phyloP scores from a whole-genome alignment of 108 stramenopile species.

The Skeletonema potamos region DNA sequence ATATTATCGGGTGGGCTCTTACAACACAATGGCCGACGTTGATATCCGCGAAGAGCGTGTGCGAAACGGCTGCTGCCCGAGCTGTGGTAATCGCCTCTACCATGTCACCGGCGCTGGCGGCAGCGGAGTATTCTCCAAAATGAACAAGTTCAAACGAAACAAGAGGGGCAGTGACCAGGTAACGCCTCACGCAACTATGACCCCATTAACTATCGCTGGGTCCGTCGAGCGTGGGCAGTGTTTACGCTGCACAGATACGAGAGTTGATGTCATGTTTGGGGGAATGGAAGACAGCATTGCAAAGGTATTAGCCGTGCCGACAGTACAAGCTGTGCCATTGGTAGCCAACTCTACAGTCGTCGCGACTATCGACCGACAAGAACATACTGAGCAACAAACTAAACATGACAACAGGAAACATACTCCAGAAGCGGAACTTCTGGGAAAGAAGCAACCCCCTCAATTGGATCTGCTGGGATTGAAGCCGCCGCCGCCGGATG shows the following conservation, averaged over 20 bases:
- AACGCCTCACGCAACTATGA: conserved; percentile 1
- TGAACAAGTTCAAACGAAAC: conserved; percentile 9
- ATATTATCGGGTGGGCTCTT: no score
- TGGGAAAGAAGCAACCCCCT: background rate
- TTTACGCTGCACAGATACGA: conserved; percentile 25
- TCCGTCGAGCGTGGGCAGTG: conserved; percentile 54
- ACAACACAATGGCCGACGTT: background rate
- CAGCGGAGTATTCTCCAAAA: conserved; percentile 5
- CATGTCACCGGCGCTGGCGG: conserved; percentile 9
- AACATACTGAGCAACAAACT: background rate
- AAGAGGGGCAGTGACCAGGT: background rate
- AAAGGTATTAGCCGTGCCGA: background rate
- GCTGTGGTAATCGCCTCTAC: conserved; percentile 47
- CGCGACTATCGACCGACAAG: background rate
- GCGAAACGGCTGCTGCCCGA: conserved; percentile 38
- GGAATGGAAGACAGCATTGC: background rate
- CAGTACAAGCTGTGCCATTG: background rate
- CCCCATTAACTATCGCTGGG: conserved; percentile 48
- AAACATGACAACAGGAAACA: background rate
- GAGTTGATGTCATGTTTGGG: background rate
- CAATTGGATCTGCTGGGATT: background rate
- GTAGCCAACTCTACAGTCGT: background rate
- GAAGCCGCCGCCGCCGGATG: background rate
- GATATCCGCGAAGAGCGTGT: conserved; percentile 27
- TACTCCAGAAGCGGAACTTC: no score